phyloP scores from a whole-genome alignment of 768 basidiomycete genomes.

The Podaxis pistillaris region DNA sequence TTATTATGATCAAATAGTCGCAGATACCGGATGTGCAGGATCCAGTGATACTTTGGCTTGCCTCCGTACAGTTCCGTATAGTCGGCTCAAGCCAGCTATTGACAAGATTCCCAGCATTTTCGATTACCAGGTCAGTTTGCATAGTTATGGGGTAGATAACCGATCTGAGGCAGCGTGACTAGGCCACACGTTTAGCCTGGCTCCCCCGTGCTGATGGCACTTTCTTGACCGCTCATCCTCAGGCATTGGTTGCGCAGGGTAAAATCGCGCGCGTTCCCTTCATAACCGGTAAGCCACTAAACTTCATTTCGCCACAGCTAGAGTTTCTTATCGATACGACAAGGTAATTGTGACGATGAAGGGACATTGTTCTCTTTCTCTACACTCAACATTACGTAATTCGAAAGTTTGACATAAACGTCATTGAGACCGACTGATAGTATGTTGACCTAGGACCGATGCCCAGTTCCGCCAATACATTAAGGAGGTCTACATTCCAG shows the following conservation, averaged over 20 bases:
- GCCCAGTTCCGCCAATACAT: slow-evolving; percentile 22
- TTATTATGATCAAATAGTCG: slow-evolving; percentile 43
- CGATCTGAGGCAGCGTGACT: slow-evolving; percentile 10
- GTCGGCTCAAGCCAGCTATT: slow-evolving; percentile 35
- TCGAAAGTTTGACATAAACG: neutral
- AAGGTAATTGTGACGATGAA: slow-evolving; percentile 60
- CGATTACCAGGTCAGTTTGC: slow-evolving; percentile 32
- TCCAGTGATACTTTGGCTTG: slow-evolving; percentile 39
- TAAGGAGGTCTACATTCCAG: slow-evolving; percentile 28
- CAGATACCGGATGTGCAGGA: slow-evolving; percentile 26
- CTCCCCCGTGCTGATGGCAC: slow-evolving; percentile 47
- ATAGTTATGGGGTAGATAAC: neutral
- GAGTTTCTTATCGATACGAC: neutral
- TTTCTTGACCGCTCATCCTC: slow-evolving; percentile 44
- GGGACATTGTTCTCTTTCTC: slow-evolving; percentile 54
- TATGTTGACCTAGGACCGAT: slow-evolving; percentile 19
- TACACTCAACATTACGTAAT: slow-evolving; percentile 47
- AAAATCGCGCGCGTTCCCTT: slow-evolving; percentile 48
- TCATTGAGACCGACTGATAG: neutral
- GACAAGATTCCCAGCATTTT: slow-evolving; percentile 37
- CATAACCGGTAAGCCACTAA: slow-evolving; percentile 34
- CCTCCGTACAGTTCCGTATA: slow-evolving; percentile 35
- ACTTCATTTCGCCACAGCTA: neutral
- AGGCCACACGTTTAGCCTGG: slow-evolving; percentile 48
- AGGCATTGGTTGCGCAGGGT: slow-evolving; percentile 38